A percentile compares a stretch with the other conserved stretches of the same genome.
Evolutionary conservation across 2,329 filamentous ascomycete species (phyloP).

Genomic region (Botrytis fragariae): DNA sequence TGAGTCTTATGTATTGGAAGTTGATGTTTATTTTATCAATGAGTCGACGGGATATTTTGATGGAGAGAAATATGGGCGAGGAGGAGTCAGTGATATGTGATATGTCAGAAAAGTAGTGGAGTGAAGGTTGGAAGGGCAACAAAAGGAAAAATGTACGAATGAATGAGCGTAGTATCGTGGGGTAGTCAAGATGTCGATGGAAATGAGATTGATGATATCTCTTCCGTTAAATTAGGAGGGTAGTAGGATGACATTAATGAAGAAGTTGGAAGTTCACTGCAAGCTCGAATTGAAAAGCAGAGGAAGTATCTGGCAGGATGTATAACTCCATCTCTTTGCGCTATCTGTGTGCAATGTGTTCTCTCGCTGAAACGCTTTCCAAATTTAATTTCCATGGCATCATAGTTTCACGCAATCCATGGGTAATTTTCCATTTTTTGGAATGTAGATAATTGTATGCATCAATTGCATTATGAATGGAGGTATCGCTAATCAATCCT

Average conservation of each 20-base stretch:
- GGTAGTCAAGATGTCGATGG: too few species aligned
- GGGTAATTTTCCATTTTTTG: not conserved
- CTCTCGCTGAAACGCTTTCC: too few species aligned
- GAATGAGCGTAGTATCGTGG: too few species aligned
- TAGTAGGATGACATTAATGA: too few species aligned
- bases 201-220: too few species aligned
- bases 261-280: not conserved
- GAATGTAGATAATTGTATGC: too few species aligned
- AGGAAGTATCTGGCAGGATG: not conserved
- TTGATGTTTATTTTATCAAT: not conserved
- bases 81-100: not conserved
- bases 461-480: not conserved
- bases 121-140: not conserved
- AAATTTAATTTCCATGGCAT: not conserved
- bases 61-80: not conserved
- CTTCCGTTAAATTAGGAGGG: rapidly evolving
- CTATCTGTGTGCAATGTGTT: not conserved
- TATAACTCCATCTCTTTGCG: too few species aligned
- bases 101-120: not conserved
- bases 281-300: too few species aligned
- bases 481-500: not conserved
- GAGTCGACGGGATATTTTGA: not conserved
- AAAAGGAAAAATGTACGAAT: not conserved
- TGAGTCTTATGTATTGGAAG: not conserved
- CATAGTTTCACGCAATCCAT: not conserved